These are phyloP conservation scores for Scytalidium sp. DNA, from an alignment of 2,329 filamentous ascomycete genomes.

Conservation along the genomic window DNA sequence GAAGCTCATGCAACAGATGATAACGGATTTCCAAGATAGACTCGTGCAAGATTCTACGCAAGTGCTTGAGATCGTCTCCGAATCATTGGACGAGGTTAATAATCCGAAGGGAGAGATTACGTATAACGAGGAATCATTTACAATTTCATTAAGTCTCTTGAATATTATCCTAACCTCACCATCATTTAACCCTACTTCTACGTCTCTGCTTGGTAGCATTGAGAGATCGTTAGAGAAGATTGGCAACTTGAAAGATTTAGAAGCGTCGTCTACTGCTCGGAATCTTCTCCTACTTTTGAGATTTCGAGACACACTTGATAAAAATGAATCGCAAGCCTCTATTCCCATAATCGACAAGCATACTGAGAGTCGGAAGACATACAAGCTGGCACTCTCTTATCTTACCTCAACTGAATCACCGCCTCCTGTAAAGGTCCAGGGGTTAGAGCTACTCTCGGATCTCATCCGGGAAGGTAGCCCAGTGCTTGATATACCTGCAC, in stretches of 20 bases:
- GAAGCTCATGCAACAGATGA: slow-evolving; percentile 62
- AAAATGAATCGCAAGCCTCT: slow-evolving; percentile 15
- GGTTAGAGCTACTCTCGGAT: slow-evolving; percentile 55
- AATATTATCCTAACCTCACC: slow-evolving; percentile 58
- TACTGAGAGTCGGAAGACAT: slow-evolving; percentile 59
- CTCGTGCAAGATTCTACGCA: slow-evolving; percentile 63
- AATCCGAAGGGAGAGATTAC: slow-evolving; percentile 33
- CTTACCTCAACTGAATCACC: slow-evolving; percentile 60
- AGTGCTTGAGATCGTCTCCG: slow-evolving; percentile 59
- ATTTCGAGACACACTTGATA: slow-evolving; percentile 53
- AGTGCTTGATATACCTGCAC: slow-evolving; percentile 63
- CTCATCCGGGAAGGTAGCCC: slow-evolving; percentile 55
- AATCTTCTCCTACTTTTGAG: slow-evolving; percentile 55
- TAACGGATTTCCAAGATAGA: slow-evolving; percentile 59
- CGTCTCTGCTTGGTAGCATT: slow-evolving; percentile 38
- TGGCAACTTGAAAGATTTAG: slow-evolving; percentile 32
- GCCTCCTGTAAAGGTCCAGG: slow-evolving; percentile 64
- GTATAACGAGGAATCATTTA: slow-evolving; percentile 42
- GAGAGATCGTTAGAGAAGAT: slow-evolving; percentile 46
- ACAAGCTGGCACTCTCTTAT: slow-evolving; percentile 61
- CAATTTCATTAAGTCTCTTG: slow-evolving; percentile 57
- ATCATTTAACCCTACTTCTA: slow-evolving; percentile 46
- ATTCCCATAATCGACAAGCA: slow-evolving; percentile 38
- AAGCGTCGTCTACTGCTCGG: slow-evolving; percentile 49
- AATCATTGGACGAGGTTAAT: slow-evolving; percentile 45